A percentile compares a stretch with the other conserved stretches of the same genome.
These are phyloP conservation scores for Rhizophora mangle DNA, from an alignment of 345 rosid species.

Conservation along the genomic window DNA sequence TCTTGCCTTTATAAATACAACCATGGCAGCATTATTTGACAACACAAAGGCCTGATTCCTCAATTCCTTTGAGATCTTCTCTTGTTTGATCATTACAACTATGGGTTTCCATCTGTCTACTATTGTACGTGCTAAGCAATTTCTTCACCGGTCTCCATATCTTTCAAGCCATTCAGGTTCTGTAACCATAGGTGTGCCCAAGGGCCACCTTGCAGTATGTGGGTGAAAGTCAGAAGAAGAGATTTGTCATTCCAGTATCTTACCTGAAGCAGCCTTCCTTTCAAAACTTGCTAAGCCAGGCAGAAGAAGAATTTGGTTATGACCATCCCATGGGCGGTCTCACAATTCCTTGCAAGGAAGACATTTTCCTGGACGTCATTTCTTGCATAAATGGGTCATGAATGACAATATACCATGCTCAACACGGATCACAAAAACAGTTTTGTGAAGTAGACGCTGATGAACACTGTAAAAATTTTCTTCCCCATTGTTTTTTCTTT, in stretches of 20 bases:
- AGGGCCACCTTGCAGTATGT: slow-evolving; percentile 29
- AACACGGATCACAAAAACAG: too few relatives aligned
- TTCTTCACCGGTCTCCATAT: slow-evolving; percentile 1
- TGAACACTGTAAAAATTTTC: too few relatives aligned
- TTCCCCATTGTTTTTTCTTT: too few relatives aligned
- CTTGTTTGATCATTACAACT: neutral
- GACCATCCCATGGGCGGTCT: slow-evolving; percentile 24
- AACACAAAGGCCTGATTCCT: neutral
- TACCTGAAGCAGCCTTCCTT: slow-evolving; percentile 39
- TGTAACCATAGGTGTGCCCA: slow-evolving; percentile 18
- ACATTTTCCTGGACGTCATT: slow-evolving; percentile 18
- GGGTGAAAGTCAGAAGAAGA: slow-evolving; percentile 31
- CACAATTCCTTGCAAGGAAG: slow-evolving; percentile 26
- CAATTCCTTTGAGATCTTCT: neutral
- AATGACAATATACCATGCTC: neutral
- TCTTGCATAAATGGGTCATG: slow-evolving; percentile 1
- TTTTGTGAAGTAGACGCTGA: too few relatives aligned
- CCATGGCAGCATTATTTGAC: neutral
- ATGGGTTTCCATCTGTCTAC: slow-evolving; percentile 8
- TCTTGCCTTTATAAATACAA: neutral
- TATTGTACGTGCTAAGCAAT: slow-evolving; percentile 1
- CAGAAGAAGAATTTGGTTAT: slow-evolving; percentile 32
- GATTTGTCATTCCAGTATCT: slow-evolving; percentile 38
- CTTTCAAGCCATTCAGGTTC: neutral
- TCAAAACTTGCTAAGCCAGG: slow-evolving; percentile 29